Conservation (phyloP, 768 basidiomycete genomes). For the Podaxis sp. region DNA sequence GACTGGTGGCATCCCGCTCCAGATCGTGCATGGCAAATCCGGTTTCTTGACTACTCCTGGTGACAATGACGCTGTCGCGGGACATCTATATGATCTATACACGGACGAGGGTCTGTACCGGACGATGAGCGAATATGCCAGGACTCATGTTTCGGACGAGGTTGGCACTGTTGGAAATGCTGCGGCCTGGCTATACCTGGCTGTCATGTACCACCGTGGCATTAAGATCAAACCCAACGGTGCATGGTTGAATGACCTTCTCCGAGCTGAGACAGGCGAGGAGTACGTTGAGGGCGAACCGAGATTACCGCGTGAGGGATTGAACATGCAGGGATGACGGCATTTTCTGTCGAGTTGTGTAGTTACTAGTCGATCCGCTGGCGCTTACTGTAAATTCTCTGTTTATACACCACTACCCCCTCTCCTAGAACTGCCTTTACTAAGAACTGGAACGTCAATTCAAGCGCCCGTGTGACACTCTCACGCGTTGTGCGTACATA, state of each 20-base stretch:
- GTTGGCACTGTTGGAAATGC: slow-evolving; percentile 84
- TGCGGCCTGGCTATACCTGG: slow-evolving; percentile 60
- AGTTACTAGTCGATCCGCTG: neutral
- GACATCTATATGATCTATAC: slow-evolving; percentile 74
- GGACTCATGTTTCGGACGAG: slow-evolving; percentile 79
- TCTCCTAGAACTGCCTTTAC: neutral
- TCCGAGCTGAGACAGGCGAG: slow-evolving; percentile 75
- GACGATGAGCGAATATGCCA: slow-evolving; percentile 64
- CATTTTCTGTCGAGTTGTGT: neutral
- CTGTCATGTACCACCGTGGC: slow-evolving; percentile 78
- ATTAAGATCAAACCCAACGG: slow-evolving; percentile 79
- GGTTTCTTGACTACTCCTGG: slow-evolving; percentile 82
- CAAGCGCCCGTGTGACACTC: neutral
- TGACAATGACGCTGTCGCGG: slow-evolving; percentile 74
- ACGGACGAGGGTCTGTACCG: slow-evolving; percentile 70
- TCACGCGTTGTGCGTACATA: neutral
- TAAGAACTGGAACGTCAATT: neutral
- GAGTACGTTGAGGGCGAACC: slow-evolving; percentile 68
- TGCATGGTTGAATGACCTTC: slow-evolving; percentile 82
- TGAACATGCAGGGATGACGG: slow-evolving; percentile 57
- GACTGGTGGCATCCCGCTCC: slow-evolving; percentile 94
- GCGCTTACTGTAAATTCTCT: neutral
- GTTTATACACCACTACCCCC: neutral
- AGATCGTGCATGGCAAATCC: slow-evolving; percentile 84
- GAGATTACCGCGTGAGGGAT: slow-evolving; percentile 60